Conservation (phyloP, 2,329 filamentous ascomycete genomes). For the Alternaria brassicae region DNA sequence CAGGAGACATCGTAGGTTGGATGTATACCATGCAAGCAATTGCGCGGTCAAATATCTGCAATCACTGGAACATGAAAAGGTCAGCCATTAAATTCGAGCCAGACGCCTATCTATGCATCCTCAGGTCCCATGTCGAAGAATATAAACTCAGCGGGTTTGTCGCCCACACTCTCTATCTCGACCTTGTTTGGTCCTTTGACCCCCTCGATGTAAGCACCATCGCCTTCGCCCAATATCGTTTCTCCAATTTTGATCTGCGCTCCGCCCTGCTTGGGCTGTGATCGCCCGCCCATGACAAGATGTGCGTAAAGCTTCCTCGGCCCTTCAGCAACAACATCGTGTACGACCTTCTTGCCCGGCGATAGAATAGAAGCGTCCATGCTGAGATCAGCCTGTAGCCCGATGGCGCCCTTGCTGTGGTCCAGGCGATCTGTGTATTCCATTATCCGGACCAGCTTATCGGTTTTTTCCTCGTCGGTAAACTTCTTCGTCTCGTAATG, state of each 20-base stretch:
- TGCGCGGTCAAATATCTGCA: background rate
- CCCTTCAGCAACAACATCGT: constrained; percentile 72
- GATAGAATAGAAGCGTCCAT: constrained; percentile 81
- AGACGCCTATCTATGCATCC: constrained; percentile 19
- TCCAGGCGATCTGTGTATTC: constrained; percentile 70
- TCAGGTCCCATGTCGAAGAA: constrained; percentile 58
- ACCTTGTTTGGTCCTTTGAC: constrained; percentile 54
- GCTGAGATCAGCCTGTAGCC: constrained; percentile 82
- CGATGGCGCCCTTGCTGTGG: constrained; percentile 75
- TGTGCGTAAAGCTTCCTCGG: constrained; percentile 79
- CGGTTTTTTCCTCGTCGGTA: constrained; percentile 73
- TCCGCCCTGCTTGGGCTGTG: constrained; percentile 69
- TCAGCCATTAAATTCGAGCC: background rate
- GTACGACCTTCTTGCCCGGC: constrained; percentile 70
- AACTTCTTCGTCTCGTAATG: constrained; percentile 79
- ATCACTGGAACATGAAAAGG: background rate
- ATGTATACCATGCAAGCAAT: background rate
- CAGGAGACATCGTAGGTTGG: background rate
- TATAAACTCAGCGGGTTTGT: constrained; percentile 57
- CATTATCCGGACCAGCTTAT: constrained; percentile 75
- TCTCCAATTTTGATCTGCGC: constrained; percentile 75
- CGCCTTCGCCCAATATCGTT: constrained; percentile 74
- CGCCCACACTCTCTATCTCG: constrained; percentile 57
- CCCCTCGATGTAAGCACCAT: constrained; percentile 76
- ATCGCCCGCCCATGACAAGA: constrained; percentile 69